Evolutionary conservation across 2,329 filamentous ascomycete species (phyloP), one percentile per base, ranked within the genome.

Genomic region (Colletotrichum zoysiae): DNA sequence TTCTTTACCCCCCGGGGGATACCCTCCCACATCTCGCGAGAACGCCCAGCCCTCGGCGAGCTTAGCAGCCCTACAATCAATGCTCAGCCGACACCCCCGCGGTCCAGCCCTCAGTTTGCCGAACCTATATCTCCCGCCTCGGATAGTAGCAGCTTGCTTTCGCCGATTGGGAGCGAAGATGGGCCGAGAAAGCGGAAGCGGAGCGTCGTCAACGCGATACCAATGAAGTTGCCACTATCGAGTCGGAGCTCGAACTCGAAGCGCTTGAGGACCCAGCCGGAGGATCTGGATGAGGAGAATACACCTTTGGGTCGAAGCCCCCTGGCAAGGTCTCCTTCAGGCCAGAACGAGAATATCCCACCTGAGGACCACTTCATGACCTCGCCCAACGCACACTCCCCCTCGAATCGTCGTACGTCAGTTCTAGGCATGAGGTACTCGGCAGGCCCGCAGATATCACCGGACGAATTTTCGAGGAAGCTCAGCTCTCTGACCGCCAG

Each of bases 1-100:
- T 88, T 89, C 81, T 89, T 88, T 74, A 86, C 86, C 12, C 86
- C 86, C 23, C 82, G 85, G 30, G 81, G 82, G 18, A 81, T 83
- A 38, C 80, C 82, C 2, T 77, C 80, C 16, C 76, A 80, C 44
- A 79, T 79, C 23, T 84, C 81, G 66, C 79, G 81, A 6, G 82
- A 81, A 59, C 79, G 83, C 48, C 79, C 77, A 65, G 83, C 82
- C 5, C 79, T 86, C 30, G 78, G 78, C 42, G 83, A 85, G 64
- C 80, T 86, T 46, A 82, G 82, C 16, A 79, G 79, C 14, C 78
- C 82, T 35, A 79, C 78, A 18, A 63, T 85, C 40, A 85, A 84
- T 68, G 57, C 53, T 16, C 71, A 74, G 26, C 74, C 57, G n/a
- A 74, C 67, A 35, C 63, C 71, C 7, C 61, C 71, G 11, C 55